Percentiles rank a stretch among this genome's conserved stretches.
These are phyloP conservation scores for Ophiosphaerella korrae DNA, from an alignment of 2,329 filamentous ascomycete species.

Conservation along the genomic window DNA sequence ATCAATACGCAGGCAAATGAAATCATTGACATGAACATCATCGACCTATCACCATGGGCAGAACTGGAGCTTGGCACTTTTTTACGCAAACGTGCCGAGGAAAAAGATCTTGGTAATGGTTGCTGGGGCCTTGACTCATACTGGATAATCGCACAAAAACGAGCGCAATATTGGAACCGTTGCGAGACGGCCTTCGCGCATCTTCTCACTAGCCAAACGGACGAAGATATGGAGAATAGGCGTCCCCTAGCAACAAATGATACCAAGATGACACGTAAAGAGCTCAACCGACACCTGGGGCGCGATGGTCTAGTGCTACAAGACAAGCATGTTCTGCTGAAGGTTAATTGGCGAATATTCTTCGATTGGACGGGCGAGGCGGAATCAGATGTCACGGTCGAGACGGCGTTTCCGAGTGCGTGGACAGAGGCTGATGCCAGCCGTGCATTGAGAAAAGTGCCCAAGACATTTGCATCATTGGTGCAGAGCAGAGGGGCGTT, in stretches of 20 bases:
- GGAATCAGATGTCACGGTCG: constrained; percentile 61
- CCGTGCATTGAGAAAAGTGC: constrained; percentile 62
- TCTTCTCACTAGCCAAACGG: constrained; percentile 22
- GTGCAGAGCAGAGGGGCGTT: constrained; percentile 61
- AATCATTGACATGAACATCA: constrained; percentile 61
- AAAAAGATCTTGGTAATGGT: constrained; percentile 63
- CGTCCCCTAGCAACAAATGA: constrained; percentile 14
- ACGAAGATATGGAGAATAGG: constrained; percentile 24
- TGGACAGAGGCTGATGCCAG: constrained; percentile 66
- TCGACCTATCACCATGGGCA: constrained; percentile 63
- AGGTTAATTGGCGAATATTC: constrained; percentile 66
- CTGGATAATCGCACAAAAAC: constrained; percentile 63
- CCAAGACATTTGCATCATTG: constrained; percentile 65
- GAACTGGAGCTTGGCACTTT: constrained; percentile 64
- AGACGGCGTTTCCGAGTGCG: constrained; percentile 67
- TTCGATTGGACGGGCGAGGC: constrained; percentile 79
- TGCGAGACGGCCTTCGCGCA: constrained; percentile 56
- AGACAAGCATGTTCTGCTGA: constrained; percentile 51
- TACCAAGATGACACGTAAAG: constrained; percentile 43
- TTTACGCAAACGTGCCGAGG: constrained; percentile 47
- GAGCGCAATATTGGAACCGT: constrained; percentile 67
- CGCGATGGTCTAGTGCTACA: constrained; percentile 33
- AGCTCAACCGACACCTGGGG: constrained; percentile 56
- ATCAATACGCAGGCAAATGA: constrained; percentile 51
- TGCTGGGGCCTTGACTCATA: constrained; percentile 73